Percentiles rank a stretch among this genome's conserved stretches.
These are phyloP conservation scores for Grosmannia clavigera DNA, from an alignment of 2,329 filamentous ascomycete species.

Conservation along the genomic window DNA sequence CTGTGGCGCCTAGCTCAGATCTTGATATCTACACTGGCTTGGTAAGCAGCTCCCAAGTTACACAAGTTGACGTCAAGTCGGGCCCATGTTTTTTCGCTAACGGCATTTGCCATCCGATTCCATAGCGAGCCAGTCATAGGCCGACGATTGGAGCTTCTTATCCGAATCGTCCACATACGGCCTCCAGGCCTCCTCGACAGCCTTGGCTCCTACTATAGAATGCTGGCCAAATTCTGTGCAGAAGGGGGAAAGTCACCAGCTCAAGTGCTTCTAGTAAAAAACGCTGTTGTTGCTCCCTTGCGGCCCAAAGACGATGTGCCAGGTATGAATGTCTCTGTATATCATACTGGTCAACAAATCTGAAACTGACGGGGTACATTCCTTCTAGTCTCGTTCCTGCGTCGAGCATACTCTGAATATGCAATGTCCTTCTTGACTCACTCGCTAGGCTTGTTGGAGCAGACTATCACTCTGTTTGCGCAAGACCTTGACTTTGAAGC, in stretches of 20 bases:
- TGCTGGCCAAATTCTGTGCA: conserved; percentile 7
- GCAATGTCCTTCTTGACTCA: conserved; percentile 26
- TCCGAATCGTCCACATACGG: conserved; percentile 9
- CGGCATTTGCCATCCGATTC: background rate
- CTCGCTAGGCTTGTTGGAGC: conserved; percentile 27
- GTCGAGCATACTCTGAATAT: conserved; percentile 22
- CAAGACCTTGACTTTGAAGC: conserved; percentile 24
- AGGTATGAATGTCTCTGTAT: background rate
- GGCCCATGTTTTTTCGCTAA: background rate
- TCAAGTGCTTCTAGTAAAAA: conserved; percentile 7
- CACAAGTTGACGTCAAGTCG: background rate
- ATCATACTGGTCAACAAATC: too few relatives aligned
- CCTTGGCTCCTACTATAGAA: conserved; percentile 12
- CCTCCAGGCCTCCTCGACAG: conserved; percentile 9
- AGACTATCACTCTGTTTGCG: conserved; percentile 24
- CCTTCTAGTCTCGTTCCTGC: background rate
- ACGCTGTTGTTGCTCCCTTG: conserved; percentile 11
- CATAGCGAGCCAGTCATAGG: background rate
- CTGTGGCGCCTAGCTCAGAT: conserved; percentile 23
- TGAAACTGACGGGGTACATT: background rate
- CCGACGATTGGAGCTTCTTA: conserved; percentile 6
- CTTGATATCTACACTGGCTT: conserved; percentile 23
- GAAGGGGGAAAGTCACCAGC: conserved; percentile 2
- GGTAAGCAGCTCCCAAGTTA: conserved; percentile 8
- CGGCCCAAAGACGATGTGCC: background rate